Evolutionary conservation across 768 basidiomycete genomes (phyloP).

Genomic region (Rickenella mellea): DNA sequence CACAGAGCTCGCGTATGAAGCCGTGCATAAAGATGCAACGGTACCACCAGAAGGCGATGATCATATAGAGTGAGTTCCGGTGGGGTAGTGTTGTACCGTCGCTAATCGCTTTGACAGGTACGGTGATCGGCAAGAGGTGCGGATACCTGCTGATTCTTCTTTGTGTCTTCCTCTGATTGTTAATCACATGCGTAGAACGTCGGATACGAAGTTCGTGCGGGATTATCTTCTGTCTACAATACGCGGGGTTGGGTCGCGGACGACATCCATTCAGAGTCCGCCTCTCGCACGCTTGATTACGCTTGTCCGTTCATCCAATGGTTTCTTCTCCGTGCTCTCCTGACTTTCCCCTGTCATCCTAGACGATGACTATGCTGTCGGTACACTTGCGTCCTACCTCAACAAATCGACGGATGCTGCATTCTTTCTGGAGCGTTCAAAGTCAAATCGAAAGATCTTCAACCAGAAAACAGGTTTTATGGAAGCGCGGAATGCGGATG

Average conservation of each 20-base stretch:
- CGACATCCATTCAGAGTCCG: conserved; percentile 73
- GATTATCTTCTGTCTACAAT: conserved; percentile 60
- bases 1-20: conserved; percentile 55
- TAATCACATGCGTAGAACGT: conserved; percentile 36
- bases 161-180: neutral
- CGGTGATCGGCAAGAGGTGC: conserved; percentile 62
- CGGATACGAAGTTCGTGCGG: conserved; percentile 75
- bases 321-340: neutral
- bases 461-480: conserved; percentile 69
- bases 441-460: conserved; percentile 50
- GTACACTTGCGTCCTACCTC: neutral
- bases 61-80: conserved; percentile 33
- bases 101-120: conserved; percentile 32
- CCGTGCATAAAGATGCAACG: conserved; percentile 66
- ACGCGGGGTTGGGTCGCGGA: conserved; percentile 67
- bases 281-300: conserved; percentile 70
- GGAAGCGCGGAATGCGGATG: conserved; percentile 65
- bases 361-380: conserved; percentile 71
- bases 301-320: conserved; percentile 40
- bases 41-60: conserved; percentile 50
- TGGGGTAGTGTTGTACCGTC: neutral
- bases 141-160: conserved; percentile 4
- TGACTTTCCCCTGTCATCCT: neutral
- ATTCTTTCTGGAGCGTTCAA: conserved; percentile 48
- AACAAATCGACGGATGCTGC: conserved; percentile 32